Base-by-base conservation (phyloP, 2,329 filamentous ascomycete genomes). In the Scedosporium aurantiacum region DNA sequence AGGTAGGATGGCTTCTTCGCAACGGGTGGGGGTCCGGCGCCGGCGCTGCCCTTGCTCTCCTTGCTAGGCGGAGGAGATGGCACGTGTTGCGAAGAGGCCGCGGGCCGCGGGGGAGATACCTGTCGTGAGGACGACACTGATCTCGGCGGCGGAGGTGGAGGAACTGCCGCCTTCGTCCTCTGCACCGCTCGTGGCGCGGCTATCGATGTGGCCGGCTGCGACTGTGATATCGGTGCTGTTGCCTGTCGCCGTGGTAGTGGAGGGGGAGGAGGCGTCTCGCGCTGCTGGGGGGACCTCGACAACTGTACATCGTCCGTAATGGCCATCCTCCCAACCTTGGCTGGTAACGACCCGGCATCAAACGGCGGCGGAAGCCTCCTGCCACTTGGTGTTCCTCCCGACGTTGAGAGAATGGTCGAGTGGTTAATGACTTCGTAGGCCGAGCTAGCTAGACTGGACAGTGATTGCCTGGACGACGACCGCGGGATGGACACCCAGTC, bases 401-500 rank as follows among this genome's bases (percentile, higher is more conserved):
- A 76, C 6, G 75, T 73, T n/a, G 76, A 74, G 16, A 79, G 70
- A 47, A 71, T 74, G 2, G 45, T 40, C 27, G 58, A 40, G 43
- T 60, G 73, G 63, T 77, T 79, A 62, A 84, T 76, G 62, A 84
- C 79, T 65, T 85, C 82, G 64, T 82, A 85, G 1, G 80, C 81
- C 21, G 81, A 85, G 60, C 78, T 83, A 8, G 82, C 84, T 63
- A 85, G 78, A 68, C 79, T 83, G 2, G 80, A 82, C 0, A 81
- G 76, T 0, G 80, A 82, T 32, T 81, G 71, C 43, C 80, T 78
- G 16, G 82, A 82, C 50, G 78, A 76, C 2, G 79, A 75, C 37
- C 82, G 75, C 23, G 83, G 79, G 5, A 87, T 77, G 3, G 80
- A 81, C 50, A 96, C 84, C 94, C 94, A 97, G 68, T 97, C 92